Percentiles rank a stretch among this genome's conserved stretches.
These are phyloP conservation scores for Trichoderma semiorbis DNA, from an alignment of 2,329 filamentous ascomycete genomes.

Conservation along the genomic window DNA sequence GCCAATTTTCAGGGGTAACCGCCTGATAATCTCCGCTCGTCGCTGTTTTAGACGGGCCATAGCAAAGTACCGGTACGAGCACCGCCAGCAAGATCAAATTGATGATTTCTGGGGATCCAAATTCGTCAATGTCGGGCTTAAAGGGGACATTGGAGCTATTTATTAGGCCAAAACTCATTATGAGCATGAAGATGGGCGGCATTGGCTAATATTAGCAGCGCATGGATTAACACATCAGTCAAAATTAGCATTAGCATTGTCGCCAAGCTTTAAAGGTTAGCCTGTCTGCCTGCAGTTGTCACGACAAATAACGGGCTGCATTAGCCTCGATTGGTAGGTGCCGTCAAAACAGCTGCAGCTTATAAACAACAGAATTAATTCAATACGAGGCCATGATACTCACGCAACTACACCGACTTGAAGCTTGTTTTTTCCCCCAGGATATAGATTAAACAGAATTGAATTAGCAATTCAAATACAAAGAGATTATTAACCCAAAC, in stretches of 20 bases:
- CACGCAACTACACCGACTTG: too few relatives aligned
- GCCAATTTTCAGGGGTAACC: constrained; percentile 7
- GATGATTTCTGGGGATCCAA: background rate
- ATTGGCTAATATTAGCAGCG: background rate
- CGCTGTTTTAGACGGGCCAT: background rate
- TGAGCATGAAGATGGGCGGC: background rate
- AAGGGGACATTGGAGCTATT: background rate
- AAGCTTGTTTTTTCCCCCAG: too few relatives aligned
- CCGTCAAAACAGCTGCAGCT: background rate
- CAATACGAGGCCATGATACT: background rate
- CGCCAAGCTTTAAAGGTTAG: background rate
- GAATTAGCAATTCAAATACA: background rate
- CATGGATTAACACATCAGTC: background rate
- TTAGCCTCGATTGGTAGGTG: background rate
- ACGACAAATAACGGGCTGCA: background rate
- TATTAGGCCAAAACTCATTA: background rate
- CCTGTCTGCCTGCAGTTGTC: background rate
- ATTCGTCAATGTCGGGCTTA: background rate
- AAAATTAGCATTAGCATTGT: background rate
- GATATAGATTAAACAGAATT: too few relatives aligned
- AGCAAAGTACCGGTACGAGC: background rate
- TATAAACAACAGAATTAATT: background rate
- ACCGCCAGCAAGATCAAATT: background rate
- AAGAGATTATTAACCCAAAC: background rate
- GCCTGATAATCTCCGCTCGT: constrained; percentile 13